Percentiles rank a stretch among this genome's conserved stretches.
Evolutionary conservation across 1,284 basidiomycete species (phyloP).

Genomic region (Boletus mariae): DNA sequence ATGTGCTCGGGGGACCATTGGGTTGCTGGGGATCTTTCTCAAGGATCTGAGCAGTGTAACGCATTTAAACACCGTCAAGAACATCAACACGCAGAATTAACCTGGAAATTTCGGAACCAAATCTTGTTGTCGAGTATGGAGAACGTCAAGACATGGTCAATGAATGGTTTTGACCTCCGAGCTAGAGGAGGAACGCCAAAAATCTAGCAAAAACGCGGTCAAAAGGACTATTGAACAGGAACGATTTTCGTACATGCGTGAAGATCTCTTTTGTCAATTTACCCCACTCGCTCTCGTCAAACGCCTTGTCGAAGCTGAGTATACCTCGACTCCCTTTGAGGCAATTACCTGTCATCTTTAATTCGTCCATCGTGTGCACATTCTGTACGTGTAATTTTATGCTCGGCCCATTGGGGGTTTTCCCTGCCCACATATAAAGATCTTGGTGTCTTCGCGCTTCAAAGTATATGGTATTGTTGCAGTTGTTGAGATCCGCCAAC

Average conservation of each 20-base stretch:
- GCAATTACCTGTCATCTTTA: slow-evolving; percentile 99
- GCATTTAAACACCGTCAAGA: slow-evolving; percentile 1
- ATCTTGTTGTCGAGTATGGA: slow-evolving; percentile 95
- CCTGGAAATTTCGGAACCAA: slow-evolving; percentile 99
- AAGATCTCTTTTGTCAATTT: slow-evolving; percentile 92
- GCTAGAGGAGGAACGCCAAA: slow-evolving; percentile 92
- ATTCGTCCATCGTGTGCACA: slow-evolving; percentile 99
- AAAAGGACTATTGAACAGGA: slow-evolving; percentile 4
- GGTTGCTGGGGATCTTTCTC: slow-evolving; percentile 78
- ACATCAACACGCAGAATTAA: slow-evolving; percentile 30
- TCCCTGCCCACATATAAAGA: slow-evolving; percentile 94
- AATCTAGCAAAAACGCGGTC: slow-evolving; percentile 53
- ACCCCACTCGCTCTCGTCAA: slow-evolving; percentile 89
- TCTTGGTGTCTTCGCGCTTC: slow-evolving; percentile 96
- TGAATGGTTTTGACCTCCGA: slow-evolving; percentile 92
- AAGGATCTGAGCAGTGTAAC: slow-evolving; percentile 50
- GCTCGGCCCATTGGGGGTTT: slow-evolving; percentile 96
- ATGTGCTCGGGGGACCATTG: slow-evolving; percentile 71
- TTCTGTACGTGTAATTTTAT: slow-evolving; percentile 99
- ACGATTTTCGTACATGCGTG: slow-evolving; percentile 75
- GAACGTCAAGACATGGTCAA: slow-evolving; percentile 97
- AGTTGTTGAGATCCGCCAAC: slow-evolving; percentile 96
- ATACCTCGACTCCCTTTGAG: slow-evolving; percentile 93
- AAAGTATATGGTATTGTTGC: slow-evolving; percentile 97
- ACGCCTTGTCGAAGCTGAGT: slow-evolving; percentile 88